Evolutionary conservation across 345 rosid genomes (phyloP).

Genomic region (Eucalyptus sideroxylon): DNA sequence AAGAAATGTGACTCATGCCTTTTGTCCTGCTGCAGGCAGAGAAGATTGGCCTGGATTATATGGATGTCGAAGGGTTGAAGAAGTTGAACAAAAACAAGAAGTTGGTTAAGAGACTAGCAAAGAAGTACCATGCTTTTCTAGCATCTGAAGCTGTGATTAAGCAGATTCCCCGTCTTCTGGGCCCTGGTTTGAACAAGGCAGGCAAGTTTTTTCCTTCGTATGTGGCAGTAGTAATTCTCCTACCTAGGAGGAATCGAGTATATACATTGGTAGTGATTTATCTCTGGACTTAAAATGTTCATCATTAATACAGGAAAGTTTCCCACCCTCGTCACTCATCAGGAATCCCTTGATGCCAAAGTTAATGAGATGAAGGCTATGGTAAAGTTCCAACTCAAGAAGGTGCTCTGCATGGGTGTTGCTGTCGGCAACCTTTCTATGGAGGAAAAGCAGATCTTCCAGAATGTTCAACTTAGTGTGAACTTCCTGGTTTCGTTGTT

Average conservation of each 20-base stretch:
- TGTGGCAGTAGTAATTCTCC: not conserved
- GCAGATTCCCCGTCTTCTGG: constrained; percentile 80
- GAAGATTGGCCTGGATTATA: constrained; percentile 55
- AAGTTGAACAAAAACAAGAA: constrained; percentile 78
- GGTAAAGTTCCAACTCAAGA: constrained; percentile 73
- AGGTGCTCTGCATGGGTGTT: constrained; percentile 82
- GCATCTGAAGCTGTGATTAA: constrained; percentile 81
- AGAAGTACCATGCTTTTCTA: constrained; percentile 68
- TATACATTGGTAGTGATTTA: not conserved
- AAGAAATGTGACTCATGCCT: not conserved
- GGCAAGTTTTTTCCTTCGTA: constrained; percentile 26
- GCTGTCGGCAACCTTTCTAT: constrained; percentile 60
- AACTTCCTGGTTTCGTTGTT: constrained; percentile 70
- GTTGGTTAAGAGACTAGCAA: constrained; percentile 71
- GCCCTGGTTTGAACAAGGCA: constrained; percentile 90
- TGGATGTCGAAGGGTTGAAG: constrained; percentile 72
- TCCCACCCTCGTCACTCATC: constrained; percentile 70
- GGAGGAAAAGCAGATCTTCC: constrained; percentile 84
- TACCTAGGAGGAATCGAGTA: not conserved
- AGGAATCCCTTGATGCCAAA: constrained; percentile 61
- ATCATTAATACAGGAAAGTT: constrained; percentile 44
- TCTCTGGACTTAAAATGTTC: not conserved
- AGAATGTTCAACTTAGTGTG: constrained; percentile 72
- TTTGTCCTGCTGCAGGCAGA: constrained; percentile 29
- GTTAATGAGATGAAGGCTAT: constrained; percentile 76